Evolutionary conservation across 352 stramenopile genomes (phyloP), one percentile per base, ranked within the genome.

Genomic region (Globisporangium solare): DNA sequence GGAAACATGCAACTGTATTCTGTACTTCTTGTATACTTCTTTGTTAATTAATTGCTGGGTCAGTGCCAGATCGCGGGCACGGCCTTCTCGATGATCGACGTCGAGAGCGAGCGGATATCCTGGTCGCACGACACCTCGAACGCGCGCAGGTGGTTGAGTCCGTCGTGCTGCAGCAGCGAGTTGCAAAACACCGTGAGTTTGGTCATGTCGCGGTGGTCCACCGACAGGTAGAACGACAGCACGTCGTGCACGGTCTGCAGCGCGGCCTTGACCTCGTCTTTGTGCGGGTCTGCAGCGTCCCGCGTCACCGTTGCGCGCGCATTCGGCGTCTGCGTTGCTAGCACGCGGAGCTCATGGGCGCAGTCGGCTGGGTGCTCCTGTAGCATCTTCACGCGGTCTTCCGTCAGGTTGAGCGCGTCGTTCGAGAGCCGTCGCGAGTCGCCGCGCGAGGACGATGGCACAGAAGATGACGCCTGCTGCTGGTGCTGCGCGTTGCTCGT

Each of bases 171-270:
- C 60, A 92, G 58, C 51, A 92, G 67, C 41, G 81, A 85, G 61
- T 92, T 92, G 79, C 81, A 92, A 54, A 92, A 88, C 15, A 92
- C 78, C 21, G 76, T 88, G 53, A 92, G 76, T 41, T 89, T 89
- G 67, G 79, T 86, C 67, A 92, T 73, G 60, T 92, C 79, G 22
- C 81, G 81, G 47, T 85, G 75, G 41, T 86, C 75, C 31, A 73
- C 66, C 18, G 81, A 89, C 63, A 89, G 53, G 45, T 88, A 86
- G 40, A 85, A 81, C 56, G 71, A 75, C 21, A 92, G 59, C 49
- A 89, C 79, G 50, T 89, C 79, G 63, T 89, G 77, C 37, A 92
- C 51, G 0, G 70, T 80, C n/a, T 70, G 74, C 22, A 92, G 63
- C 10, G 74, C 77, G n/a, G 57, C 54, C 54, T 81, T 83, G 17